phyloP scores from a whole-genome alignment of 345 rosid genomes.

The Chamaenerion angustifolium region DNA sequence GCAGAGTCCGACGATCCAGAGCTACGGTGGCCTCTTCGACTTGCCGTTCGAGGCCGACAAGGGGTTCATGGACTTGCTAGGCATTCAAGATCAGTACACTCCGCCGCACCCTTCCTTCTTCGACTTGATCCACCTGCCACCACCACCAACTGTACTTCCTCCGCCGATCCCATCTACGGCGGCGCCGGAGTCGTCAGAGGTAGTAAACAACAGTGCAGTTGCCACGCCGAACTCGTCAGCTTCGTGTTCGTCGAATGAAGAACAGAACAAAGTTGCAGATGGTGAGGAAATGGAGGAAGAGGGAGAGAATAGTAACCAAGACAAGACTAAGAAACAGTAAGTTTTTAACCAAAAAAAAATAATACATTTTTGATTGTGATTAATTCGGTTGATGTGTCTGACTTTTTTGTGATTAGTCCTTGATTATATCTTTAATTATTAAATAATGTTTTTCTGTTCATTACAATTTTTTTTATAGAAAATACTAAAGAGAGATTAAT shows the following conservation, averaged over 20 bases:
- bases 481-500: background rate
- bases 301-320: constrained; percentile 40
- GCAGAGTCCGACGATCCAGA: background rate
- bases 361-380: background rate
- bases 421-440: background rate
- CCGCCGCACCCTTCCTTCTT: background rate
- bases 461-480: background rate
- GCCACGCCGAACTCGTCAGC: constrained; percentile 80
- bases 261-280: constrained; percentile 12
- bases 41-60: constrained; percentile 1
- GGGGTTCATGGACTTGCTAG: constrained; percentile 10
- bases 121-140: background rate
- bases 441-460: background rate
- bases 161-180: constrained; percentile 29
- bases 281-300: constrained; percentile 26
- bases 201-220: constrained; percentile 34
- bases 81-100: constrained; percentile 3
- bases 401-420: constrained; percentile 1
- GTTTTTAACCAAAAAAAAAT: constrained; percentile 9
- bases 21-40: background rate
- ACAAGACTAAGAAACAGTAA: constrained; percentile 69
- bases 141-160: background rate
- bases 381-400: constrained; percentile 4
- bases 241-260: constrained; percentile 73
- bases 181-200: constrained; percentile 50